Conservation (phyloP, 306 rosid species). For the Cicer chorassanicum region DNA sequence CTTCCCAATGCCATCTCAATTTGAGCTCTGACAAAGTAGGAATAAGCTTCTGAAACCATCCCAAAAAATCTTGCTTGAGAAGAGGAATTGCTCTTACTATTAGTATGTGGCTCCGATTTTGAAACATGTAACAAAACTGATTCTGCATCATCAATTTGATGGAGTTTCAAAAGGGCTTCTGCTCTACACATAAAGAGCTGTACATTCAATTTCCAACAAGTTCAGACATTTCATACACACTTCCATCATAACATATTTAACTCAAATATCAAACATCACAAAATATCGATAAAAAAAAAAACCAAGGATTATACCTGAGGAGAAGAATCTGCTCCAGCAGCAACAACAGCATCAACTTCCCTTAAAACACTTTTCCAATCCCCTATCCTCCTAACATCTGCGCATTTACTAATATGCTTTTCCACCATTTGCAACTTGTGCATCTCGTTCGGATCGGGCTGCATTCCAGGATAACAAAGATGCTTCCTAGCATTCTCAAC, state of each 20-base stretch:
- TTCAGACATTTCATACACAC: slow-evolving; percentile 53
- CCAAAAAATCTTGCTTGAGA: slow-evolving; percentile 68
- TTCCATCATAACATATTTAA: slow-evolving; percentile 10
- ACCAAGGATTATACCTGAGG: slow-evolving; percentile 66
- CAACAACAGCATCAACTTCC: slow-evolving; percentile 72
- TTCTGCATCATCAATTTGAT: slow-evolving; percentile 84
- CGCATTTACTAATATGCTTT: slow-evolving; percentile 76
- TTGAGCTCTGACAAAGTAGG: slow-evolving; percentile 70
- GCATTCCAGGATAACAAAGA: slow-evolving; percentile 60
- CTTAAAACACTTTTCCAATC: slow-evolving; percentile 83
- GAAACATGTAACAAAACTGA: slow-evolving; percentile 54
- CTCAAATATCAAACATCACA: neutral
- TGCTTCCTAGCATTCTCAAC: slow-evolving; percentile 83
- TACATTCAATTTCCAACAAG: slow-evolving; percentile 73
- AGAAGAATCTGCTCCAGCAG: slow-evolving; percentile 78
- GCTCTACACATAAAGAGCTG: slow-evolving; percentile 98
- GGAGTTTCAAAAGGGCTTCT: slow-evolving; percentile 88
- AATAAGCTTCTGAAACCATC: slow-evolving; percentile 82
- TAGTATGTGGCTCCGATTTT: slow-evolving; percentile 50
- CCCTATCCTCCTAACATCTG: slow-evolving; percentile 70
- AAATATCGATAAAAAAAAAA: neutral
- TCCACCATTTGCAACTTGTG: slow-evolving; percentile 74
- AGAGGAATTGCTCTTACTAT: slow-evolving; percentile 34
- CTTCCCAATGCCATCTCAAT: slow-evolving; percentile 92
- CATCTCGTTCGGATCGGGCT: slow-evolving; percentile 63